Conservation (phyloP, 352 stramenopile genomes). For the Pythium phragmitis region DNA sequence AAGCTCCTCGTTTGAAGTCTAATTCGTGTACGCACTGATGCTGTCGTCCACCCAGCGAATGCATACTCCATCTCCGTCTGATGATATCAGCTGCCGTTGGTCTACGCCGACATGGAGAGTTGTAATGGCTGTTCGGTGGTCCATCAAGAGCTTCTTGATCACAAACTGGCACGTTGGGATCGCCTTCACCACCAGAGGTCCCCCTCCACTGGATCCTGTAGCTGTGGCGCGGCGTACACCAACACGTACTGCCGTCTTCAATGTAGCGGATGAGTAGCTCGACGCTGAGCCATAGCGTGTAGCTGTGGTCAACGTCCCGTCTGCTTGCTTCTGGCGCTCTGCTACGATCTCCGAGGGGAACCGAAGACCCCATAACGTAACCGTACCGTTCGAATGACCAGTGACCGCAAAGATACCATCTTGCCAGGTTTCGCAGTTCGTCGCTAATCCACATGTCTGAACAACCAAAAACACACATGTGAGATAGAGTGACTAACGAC, state of each 20-base stretch:
- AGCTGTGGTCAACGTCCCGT: background rate
- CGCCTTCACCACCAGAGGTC: constrained; percentile 32
- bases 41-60: constrained; percentile 85
- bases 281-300: background rate
- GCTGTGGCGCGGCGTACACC: constrained; percentile 3
- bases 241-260: constrained; percentile 15
- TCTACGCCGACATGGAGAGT: constrained; percentile 52
- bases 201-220: background rate
- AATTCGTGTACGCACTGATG: constrained; percentile 57
- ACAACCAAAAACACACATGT: background rate
- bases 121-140: constrained; percentile 63
- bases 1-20: constrained; percentile 16
- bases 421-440: constrained; percentile 75
- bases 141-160: constrained; percentile 73
- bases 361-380: constrained; percentile 64
- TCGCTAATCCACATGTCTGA: constrained; percentile 59
- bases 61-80: constrained; percentile 62
- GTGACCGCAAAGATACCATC: constrained; percentile 64
- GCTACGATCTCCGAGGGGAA: constrained; percentile 56
- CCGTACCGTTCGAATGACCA: constrained; percentile 68
- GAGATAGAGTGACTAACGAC: background rate
- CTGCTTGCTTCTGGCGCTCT: constrained; percentile 18
- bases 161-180: constrained; percentile 68
- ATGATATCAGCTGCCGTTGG: constrained; percentile 69
- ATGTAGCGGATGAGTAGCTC: constrained; percentile 3